Evolutionary conservation across 2,329 filamentous ascomycete species (phyloP), one percentile per base, ranked within the genome.

Genomic region (Periconia sp.): DNA sequence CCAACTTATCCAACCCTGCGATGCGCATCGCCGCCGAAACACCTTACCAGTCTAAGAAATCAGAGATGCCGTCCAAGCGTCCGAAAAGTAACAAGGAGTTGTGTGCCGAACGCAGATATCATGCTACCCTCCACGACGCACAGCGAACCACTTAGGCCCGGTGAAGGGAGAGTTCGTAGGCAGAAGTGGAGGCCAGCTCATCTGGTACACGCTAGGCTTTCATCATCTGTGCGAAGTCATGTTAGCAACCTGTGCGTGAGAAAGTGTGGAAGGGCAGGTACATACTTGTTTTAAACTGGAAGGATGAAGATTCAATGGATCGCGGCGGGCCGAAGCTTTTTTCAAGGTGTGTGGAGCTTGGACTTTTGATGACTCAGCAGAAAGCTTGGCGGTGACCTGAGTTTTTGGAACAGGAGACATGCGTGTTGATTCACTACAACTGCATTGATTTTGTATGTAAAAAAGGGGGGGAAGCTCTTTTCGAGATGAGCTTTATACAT

Each of bases 91-190:
- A 97, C 92, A 97, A 97, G 93, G 89, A 87, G 83, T 46, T 78
- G 83, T 96, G 93, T 97, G 94, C 91, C 93, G 92, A 90, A 97
- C 94, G 92, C 94, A 88, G 84, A 92, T 92, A 87, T 97, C 94
- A 99, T 85, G 81, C 85, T 89, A 79, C 84, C 63, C 85, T 78
- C 78, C 79, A 81, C 77, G 77, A 81, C 80, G 76, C 85, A 83
- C 64, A 79, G 78, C 83, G 82, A 82, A 88, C 91, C 93, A 83
- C 94, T 97, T 91, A 75, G 90, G 92, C 92, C 90, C 86, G 79
- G 78, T 83, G 79, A 85, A 85, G 86, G 88, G 89, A 97, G 92
- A 93, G 91, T 90, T 85, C 82, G 79, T 79, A 80, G 79, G 82
- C 79, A 81, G 82, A 79, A 82, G 79, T 77, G 75, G 79, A 82